Percentiles rank a stretch among this genome's conserved stretches.
Conservation (phyloP, 1,284 basidiomycete genomes). For the Fomitopsis betulina region DNA sequence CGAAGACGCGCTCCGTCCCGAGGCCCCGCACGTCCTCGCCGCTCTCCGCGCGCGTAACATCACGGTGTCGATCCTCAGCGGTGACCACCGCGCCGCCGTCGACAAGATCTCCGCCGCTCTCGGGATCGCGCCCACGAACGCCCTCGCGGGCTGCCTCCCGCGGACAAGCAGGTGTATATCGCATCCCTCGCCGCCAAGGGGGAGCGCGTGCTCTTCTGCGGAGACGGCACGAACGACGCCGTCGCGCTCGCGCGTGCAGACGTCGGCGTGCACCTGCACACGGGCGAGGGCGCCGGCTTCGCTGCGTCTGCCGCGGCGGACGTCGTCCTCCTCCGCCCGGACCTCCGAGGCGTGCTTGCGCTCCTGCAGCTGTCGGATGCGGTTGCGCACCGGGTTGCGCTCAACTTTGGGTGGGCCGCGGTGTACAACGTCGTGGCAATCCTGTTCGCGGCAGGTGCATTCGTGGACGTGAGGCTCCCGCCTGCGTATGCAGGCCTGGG, state of each 20-base stretch:
- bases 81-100: constrained; percentile 50
- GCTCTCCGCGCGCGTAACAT: constrained; percentile 34
- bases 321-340: constrained; percentile 40
- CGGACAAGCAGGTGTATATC: constrained; percentile 46
- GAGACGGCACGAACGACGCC: constrained; percentile 51
- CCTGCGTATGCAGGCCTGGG: constrained; percentile 41
- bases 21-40: constrained; percentile 35
- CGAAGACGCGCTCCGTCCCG: constrained; percentile 43
- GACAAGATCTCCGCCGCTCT: constrained; percentile 39
- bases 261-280: constrained; percentile 41
- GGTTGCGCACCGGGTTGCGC: constrained; percentile 33
- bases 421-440: constrained; percentile 42
- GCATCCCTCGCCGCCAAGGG: constrained; percentile 25
- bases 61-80: constrained; percentile 46
- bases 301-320: constrained; percentile 41
- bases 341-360: constrained; percentile 33
- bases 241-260: constrained; percentile 49
- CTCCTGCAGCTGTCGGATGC: constrained; percentile 39
- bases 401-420: constrained; percentile 44
- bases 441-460: constrained; percentile 47
- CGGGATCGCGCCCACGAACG: constrained; percentile 36
- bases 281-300: constrained; percentile 31
- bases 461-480: constrained; percentile 34
- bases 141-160: constrained; percentile 45
- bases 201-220: constrained; percentile 35